Conservation (phyloP, 177 flowering plant species). For the Telopea speciosissima region DNA sequence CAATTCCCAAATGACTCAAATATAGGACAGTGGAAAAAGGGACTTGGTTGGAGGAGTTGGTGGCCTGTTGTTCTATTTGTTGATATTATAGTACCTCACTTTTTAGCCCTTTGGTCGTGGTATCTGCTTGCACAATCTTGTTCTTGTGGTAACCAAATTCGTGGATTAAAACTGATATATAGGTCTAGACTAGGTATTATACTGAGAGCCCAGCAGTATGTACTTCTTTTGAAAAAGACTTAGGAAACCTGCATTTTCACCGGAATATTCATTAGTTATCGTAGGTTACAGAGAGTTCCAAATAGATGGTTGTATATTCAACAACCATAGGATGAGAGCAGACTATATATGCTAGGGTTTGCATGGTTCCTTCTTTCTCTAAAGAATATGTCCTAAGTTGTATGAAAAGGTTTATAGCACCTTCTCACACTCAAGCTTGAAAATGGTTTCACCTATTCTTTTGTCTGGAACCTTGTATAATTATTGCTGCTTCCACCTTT, state of each 20-base stretch:
- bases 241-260: neutral
- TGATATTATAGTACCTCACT: neutral
- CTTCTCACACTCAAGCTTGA: neutral
- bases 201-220: neutral
- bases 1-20: neutral
- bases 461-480: neutral
- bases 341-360: neutral
- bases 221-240: neutral
- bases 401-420: too few relatives aligned
- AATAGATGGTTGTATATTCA: neutral
- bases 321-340: neutral
- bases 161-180: neutral
- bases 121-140: neutral
- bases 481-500: neutral
- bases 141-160: neutral
- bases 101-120: neutral
- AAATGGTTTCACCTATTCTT: neutral
- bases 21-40: neutral
- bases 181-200: neutral
- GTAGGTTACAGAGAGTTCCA: neutral
- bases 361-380: neutral
- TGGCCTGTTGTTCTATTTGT: neutral
- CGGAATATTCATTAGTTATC: too few relatives aligned
- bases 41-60: neutral
- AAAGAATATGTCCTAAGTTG: neutral